A percentile compares a stretch with the other conserved stretches of the same genome.
phyloP scores from a whole-genome alignment of 148 eudicot genomes.

The Persicaria tinctoria region DNA sequence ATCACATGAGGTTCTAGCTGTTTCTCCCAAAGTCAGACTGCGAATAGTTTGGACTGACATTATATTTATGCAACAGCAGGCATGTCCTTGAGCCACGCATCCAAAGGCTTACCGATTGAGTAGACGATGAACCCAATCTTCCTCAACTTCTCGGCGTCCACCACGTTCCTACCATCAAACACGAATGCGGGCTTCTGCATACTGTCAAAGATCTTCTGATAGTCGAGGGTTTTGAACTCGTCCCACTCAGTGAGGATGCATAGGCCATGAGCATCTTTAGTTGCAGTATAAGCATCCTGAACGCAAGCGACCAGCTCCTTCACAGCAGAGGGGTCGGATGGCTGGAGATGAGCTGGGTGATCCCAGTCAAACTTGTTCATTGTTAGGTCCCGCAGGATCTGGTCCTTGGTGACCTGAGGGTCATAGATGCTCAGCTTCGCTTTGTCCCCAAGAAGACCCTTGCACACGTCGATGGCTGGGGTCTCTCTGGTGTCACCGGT shows the following conservation, averaged over 20 bases:
- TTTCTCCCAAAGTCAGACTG: background rate
- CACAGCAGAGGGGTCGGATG: constrained; percentile 19
- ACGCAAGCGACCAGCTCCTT: constrained; percentile 19
- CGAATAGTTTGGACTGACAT: background rate
- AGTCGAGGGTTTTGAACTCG: constrained; percentile 28
- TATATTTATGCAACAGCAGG: constrained; percentile 22
- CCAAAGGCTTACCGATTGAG: constrained; percentile 27
- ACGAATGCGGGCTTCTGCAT: constrained; percentile 30
- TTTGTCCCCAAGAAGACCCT: constrained; percentile 26
- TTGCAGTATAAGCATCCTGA: constrained; percentile 20
- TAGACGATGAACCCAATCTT: constrained; percentile 24
- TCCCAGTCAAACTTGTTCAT: constrained; percentile 31
- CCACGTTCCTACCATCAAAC: constrained; percentile 27
- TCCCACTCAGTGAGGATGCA: constrained; percentile 33
- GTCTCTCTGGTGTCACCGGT: constrained; percentile 29
- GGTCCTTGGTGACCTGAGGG: constrained; percentile 29
- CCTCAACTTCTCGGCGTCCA: constrained; percentile 21
- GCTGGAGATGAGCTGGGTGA: constrained; percentile 25
- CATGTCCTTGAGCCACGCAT: constrained; percentile 25
- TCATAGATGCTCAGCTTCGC: constrained; percentile 27
- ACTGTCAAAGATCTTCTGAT: constrained; percentile 18
- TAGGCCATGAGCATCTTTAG: constrained; percentile 24
- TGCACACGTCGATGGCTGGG: constrained; percentile 33
- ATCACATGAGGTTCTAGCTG: constrained; percentile 7
- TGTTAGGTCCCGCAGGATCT: constrained; percentile 17